Conservation (phyloP, 225 moss, liverwort and hornwort genomes). For the Ulota crispa region DNA sequence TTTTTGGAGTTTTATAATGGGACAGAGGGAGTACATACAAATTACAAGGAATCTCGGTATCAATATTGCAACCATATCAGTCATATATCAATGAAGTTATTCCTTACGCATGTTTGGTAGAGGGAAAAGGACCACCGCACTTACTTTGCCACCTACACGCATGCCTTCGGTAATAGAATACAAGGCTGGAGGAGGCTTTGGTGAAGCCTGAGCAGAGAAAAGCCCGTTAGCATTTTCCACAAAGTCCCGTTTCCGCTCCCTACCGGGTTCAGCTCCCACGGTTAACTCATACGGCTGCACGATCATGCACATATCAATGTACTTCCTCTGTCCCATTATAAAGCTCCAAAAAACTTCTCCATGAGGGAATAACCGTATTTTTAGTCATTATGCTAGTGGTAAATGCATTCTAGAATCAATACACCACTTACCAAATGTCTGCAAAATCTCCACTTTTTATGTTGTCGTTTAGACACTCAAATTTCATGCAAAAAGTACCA, state of each 20-base stretch:
- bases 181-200: slow-evolving; percentile 69
- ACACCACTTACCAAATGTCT: too few relatives aligned
- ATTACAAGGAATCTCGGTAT: background rate
- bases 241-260: slow-evolving; percentile 67
- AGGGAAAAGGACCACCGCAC: slow-evolving; percentile 6
- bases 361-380: too few relatives aligned
- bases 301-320: slow-evolving; percentile 1
- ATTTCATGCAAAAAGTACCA: too few relatives aligned
- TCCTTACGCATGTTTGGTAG: background rate
- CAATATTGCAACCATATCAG: background rate
- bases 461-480: too few relatives aligned
- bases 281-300: slow-evolving; percentile 67
- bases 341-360: too few relatives aligned
- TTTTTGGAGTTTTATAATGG: too few relatives aligned
- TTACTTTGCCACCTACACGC: slow-evolving; percentile 74
- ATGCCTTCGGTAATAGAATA: slow-evolving; percentile 64
- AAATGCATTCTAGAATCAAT: too few relatives aligned
- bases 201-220: slow-evolving; percentile 69
- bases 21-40: background rate
- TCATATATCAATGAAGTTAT: background rate
- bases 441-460: too few relatives aligned
- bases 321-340: too few relatives aligned
- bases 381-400: too few relatives aligned
- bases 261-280: slow-evolving; percentile 62
- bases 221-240: slow-evolving; percentile 71